These are phyloP conservation scores for Erigeron canadensis DNA, from an alignment of 129 eudicot species.

Conservation along the genomic window DNA sequence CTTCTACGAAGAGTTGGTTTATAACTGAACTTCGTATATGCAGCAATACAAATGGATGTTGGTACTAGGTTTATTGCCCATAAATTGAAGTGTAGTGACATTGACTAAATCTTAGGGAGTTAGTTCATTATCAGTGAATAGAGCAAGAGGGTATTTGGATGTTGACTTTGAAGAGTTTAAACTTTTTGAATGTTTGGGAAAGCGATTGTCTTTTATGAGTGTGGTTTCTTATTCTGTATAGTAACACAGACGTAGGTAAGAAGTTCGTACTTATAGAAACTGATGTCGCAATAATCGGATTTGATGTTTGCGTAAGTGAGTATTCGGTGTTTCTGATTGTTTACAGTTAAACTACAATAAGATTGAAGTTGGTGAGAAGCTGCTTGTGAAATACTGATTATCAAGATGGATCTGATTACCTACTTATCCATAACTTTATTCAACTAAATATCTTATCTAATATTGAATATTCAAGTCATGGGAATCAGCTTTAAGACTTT, in stretches of 20 bases:
- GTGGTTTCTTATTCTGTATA: not conserved
- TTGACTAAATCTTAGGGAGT: too few species aligned
- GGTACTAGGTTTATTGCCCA: too few species aligned
- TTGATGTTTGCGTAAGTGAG: not conserved
- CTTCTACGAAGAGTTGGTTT: too few species aligned
- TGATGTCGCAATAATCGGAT: not conserved
- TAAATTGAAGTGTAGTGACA: too few species aligned
- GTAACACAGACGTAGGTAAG: too few species aligned
- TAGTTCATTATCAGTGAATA: too few species aligned
- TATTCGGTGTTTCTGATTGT: too few species aligned
- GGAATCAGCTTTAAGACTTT: too few species aligned
- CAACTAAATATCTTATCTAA: not conserved
- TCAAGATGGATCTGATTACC: not conserved
- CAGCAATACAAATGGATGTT: too few species aligned
- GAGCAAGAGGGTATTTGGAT: not conserved
- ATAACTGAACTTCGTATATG: too few species aligned
- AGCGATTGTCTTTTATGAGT: not conserved
- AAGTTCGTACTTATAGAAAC: too few species aligned
- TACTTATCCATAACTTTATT: not conserved
- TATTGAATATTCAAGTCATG: not conserved
- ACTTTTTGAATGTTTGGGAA: conserved; percentile 1
- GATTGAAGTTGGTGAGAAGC: not conserved
- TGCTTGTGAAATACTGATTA: not conserved
- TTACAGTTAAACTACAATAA: not conserved
- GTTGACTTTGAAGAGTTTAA: not conserved